Evolutionary conservation across 495 filamentous ascomycete genomes (phyloP), one percentile per base, ranked within the genome.

Genomic region (Astrothelium macrocarpum): DNA sequence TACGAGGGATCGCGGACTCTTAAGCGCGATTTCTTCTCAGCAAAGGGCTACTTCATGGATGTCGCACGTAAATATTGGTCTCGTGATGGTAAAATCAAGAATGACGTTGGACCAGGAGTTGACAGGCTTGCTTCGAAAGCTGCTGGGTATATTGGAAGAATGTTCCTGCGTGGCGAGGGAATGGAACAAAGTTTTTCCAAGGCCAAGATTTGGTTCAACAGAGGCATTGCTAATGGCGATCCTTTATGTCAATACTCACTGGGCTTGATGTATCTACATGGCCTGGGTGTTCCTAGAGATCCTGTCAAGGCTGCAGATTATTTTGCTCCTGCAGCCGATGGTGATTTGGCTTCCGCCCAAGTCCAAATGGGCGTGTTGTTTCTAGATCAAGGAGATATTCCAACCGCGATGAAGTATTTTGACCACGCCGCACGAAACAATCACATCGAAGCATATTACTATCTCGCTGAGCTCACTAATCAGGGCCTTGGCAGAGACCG

Each of bases 401-500:
- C 82, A 2, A 85, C 85, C 4, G 94, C 94, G 2, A 89, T 83
- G 46, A 81, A 84, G 34, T 96, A 96, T 71, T 97, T 99, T 65
- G 93, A 97, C 66, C 79, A 94, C n/a, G 94, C 95, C 23, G 89
- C 88, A 59, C 82, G 91, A 36, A 90, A 91, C 76, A 86, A 86
- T 16, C 90, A 89, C 73, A 90, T 97, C 66, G 94, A 97, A 74
- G 88, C 94, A 1, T 93, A 89, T 68, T 99, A 97, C 76, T 95
- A 95, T 71, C 86, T 99, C 2, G 94, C 90, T 0, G 94, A 97
- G 74, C 83, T 97, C 73, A 88, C 84, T 59, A 85, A 91, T 65
- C 83, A 89, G 62, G 93, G 90, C 0, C 78, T 95, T 59, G 90
- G 88, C 18, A 79, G 89, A 53, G 89, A 96, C 58, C 83, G 86